Conservation (phyloP, 352 stramenopile species). For the Pythium sp. region DNA sequence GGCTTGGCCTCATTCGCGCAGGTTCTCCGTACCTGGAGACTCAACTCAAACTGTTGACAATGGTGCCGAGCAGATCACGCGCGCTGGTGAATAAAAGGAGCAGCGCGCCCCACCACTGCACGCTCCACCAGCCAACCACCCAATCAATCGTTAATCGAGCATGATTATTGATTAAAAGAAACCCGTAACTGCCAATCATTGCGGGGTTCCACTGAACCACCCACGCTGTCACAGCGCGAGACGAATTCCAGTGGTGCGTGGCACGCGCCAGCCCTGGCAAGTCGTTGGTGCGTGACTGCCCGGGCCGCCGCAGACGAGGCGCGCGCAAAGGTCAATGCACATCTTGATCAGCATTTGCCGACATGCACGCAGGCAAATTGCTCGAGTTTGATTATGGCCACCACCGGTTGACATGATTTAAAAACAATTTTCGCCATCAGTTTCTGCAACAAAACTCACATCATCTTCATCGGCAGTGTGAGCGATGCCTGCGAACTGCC, state of each 20-base stretch:
- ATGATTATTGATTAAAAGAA: not conserved
- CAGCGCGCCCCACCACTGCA: not conserved
- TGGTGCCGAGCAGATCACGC: not conserved
- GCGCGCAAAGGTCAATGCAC: not conserved
- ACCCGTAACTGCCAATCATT: not conserved
- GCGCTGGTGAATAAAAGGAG: not conserved
- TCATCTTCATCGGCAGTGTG: not conserved
- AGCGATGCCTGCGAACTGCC: not conserved
- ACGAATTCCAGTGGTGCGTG: not conserved
- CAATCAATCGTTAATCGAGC: not conserved
- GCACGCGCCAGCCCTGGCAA: not conserved
- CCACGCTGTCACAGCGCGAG: not conserved
- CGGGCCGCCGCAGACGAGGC: not conserved
- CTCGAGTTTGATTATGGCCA: not conserved
- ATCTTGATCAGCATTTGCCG: not conserved
- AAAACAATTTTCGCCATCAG: not conserved
- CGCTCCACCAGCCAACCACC: not conserved
- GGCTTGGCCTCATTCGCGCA: not conserved
- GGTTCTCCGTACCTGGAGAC: not conserved
- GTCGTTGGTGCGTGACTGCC: not conserved
- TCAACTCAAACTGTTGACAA: not conserved
- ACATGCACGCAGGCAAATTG: not conserved
- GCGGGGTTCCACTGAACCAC: not conserved
- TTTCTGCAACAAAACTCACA: not conserved
- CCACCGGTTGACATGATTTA: not conserved